phyloP scores from a whole-genome alignment of 2,329 filamentous ascomycete species.

The Scopulariopsis brevicaulis region DNA sequence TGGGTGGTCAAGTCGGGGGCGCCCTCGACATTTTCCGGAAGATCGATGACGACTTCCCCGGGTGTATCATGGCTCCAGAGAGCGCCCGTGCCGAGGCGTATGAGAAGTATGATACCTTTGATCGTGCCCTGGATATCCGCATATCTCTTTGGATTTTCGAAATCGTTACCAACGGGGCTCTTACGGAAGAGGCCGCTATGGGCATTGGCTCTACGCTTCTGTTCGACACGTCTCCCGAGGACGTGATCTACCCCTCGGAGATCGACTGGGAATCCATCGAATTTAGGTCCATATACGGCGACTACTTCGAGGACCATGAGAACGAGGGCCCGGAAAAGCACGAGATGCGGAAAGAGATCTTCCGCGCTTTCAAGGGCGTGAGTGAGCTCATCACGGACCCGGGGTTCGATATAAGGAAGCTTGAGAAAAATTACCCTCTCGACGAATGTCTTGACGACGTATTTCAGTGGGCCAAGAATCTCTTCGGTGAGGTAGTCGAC shows the following conservation, averaged over 20 bases:
- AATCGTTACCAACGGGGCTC: constrained; percentile 7
- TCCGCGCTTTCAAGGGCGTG: constrained; percentile 4
- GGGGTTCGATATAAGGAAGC: constrained; percentile 3
- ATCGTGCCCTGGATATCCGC: constrained; percentile 22
- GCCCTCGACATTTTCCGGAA: constrained; percentile 7
- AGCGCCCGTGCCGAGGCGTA: constrained; percentile 8
- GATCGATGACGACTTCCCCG: constrained; percentile 16
- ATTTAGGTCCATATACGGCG: constrained; percentile 7
- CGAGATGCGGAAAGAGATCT: constrained; percentile 2
- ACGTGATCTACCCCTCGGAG: constrained; percentile 14
- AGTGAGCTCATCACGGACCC: constrained; percentile 3
- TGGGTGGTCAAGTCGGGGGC: constrained; percentile 4
- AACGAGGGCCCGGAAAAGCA: constrained; percentile 5
- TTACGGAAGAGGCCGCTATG: constrained; percentile 7
- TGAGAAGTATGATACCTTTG: constrained; percentile 7
- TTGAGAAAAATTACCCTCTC: constrained; percentile 4
- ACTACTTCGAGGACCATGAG: constrained; percentile 5
- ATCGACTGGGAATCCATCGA: constrained; percentile 2
- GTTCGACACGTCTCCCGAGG: constrained; percentile 11
- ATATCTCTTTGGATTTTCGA: constrained; percentile 20
- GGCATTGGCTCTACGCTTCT: constrained; percentile 20
- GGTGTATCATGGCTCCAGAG: constrained; percentile 13
- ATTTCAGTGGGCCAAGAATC: constrained; percentile 5
- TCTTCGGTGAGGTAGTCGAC: constrained; percentile 4
- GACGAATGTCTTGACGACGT: constrained; percentile 6